A percentile compares a stretch with the other conserved stretches of the same genome.
phyloP scores from a whole-genome alignment of 2,329 filamentous ascomycete genomes.

The Thielaviopsis punctulata region DNA sequence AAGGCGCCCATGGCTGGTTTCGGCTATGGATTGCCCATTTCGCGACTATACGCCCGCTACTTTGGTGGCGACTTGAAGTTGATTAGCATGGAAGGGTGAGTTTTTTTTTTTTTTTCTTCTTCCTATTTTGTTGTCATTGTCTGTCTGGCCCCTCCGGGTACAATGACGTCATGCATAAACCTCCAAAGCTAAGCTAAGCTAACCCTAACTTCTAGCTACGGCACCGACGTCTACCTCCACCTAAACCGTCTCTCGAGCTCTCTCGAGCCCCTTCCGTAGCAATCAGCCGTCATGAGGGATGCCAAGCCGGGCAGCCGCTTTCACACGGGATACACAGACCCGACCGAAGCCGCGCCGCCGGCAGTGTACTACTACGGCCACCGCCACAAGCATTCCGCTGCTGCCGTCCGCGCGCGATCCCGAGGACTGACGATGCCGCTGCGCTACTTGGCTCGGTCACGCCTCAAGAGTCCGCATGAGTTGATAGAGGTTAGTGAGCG shows the following conservation, averaged over 20 bases:
- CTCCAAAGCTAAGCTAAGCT: not conserved
- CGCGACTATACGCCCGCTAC: constrained; percentile 83
- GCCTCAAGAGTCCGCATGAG: constrained; percentile 30
- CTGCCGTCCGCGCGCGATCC: constrained; percentile 22
- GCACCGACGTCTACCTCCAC: constrained; percentile 95
- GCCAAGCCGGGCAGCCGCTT: constrained; percentile 10
- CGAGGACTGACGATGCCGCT: constrained; percentile 52
- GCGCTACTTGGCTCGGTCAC: constrained; percentile 45
- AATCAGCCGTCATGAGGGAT: constrained; percentile 77
- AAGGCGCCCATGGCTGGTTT: constrained; percentile 99
- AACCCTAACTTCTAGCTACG: constrained; percentile 45
- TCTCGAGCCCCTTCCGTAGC: constrained; percentile 91
- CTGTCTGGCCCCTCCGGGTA: no score
- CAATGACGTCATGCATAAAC: not conserved
- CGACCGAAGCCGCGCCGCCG: constrained; percentile 21
- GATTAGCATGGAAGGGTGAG: constrained; percentile 98
- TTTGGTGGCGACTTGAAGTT: constrained; percentile 94
- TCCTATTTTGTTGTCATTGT: no score
- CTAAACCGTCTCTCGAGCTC: constrained; percentile 89
- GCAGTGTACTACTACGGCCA: constrained; percentile 17
- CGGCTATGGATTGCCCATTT: constrained; percentile 93
- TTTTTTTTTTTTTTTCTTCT: constrained; percentile 11
- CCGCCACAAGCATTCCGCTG: constrained; percentile 13
- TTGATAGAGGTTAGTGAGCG: constrained; percentile 65
- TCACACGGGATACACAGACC: constrained; percentile 18